Percentiles rank a stretch among this genome's conserved stretches.
These are phyloP conservation scores for Encephalitozoon cuniculi DNA, from an alignment of 371 early-diverging fungal species.

Conservation along the genomic window DNA sequence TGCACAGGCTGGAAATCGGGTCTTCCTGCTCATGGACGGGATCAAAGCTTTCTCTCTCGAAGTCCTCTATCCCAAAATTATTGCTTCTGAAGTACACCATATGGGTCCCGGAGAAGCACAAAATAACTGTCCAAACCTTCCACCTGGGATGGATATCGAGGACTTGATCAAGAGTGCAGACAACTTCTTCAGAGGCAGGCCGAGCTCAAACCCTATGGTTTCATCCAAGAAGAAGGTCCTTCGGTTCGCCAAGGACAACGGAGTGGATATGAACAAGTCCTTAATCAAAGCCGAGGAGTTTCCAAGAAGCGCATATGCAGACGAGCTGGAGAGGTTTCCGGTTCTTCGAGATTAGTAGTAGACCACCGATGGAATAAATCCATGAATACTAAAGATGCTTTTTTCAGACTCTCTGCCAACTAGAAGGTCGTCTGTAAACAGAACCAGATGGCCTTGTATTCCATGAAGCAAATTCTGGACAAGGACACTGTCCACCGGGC, in stretches of 20 bases:
- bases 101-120: not conserved
- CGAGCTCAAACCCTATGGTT: not conserved
- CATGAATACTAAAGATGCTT: not conserved
- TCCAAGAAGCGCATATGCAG: not conserved
- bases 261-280: not conserved
- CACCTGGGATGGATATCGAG: not conserved
- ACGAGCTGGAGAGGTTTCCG: not conserved
- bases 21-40: not conserved
- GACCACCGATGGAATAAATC: not conserved
- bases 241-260: not conserved
- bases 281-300: not conserved
- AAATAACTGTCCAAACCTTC: not conserved
- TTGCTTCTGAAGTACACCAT: conserved; percentile 42
- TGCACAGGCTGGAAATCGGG: not conserved
- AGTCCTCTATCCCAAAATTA: conserved; percentile 33
- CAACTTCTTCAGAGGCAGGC: not conserved
- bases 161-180: not conserved
- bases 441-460: not conserved
- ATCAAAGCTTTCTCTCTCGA: not conserved
- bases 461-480: not conserved
- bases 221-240: not conserved
- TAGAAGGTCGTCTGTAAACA: not conserved
- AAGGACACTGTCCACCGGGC: not conserved
- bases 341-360: not conserved
- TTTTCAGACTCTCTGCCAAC: not conserved